These are phyloP conservation scores for Pseudopyricularia cyperi DNA, from an alignment of 2,329 filamentous ascomycete genomes.

Conservation along the genomic window DNA sequence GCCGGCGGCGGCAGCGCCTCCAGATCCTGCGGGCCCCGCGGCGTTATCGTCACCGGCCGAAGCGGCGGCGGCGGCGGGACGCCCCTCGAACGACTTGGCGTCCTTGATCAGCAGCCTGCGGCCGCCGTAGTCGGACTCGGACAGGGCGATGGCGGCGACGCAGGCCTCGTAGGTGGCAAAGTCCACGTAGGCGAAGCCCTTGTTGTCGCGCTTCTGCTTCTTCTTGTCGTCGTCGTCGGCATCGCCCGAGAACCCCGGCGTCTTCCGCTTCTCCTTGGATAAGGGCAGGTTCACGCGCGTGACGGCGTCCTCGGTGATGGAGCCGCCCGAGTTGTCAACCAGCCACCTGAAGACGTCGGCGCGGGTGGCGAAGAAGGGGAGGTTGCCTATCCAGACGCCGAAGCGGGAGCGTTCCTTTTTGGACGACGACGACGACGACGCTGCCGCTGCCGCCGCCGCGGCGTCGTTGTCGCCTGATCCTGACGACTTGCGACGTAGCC, in stretches of 20 bases:
- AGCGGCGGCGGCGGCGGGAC: slow-evolving; percentile 52
- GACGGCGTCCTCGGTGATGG: slow-evolving; percentile 56
- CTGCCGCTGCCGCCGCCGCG: too few relatives aligned
- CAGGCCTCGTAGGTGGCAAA: slow-evolving; percentile 60
- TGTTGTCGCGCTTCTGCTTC: slow-evolving; percentile 45
- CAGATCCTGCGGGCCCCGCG: slow-evolving; percentile 10
- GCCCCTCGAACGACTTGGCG: slow-evolving; percentile 78
- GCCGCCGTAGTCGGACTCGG: slow-evolving; percentile 66
- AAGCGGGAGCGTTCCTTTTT: slow-evolving; percentile 58
- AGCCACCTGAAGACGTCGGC: slow-evolving; percentile 68
- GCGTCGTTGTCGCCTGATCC: too few relatives aligned
- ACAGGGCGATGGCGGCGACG: slow-evolving; percentile 68
- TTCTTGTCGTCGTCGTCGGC: slow-evolving; percentile 26
- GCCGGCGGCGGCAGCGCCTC: slow-evolving; percentile 17
- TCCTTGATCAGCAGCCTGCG: slow-evolving; percentile 88
- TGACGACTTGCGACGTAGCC: background rate
- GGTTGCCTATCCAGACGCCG: slow-evolving; percentile 92
- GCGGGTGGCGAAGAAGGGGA: slow-evolving; percentile 71
- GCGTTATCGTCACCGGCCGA: slow-evolving; percentile 16
- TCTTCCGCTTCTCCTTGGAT: slow-evolving; percentile 9
- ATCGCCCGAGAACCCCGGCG: slow-evolving; percentile 15
- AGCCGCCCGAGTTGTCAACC: slow-evolving; percentile 54
- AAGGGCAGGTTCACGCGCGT: slow-evolving; percentile 74
- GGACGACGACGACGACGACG: background rate
- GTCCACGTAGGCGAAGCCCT: slow-evolving; percentile 93